phyloP scores from a whole-genome alignment of 2,329 filamentous ascomycete species.

The Scedosporium minutisporum region DNA sequence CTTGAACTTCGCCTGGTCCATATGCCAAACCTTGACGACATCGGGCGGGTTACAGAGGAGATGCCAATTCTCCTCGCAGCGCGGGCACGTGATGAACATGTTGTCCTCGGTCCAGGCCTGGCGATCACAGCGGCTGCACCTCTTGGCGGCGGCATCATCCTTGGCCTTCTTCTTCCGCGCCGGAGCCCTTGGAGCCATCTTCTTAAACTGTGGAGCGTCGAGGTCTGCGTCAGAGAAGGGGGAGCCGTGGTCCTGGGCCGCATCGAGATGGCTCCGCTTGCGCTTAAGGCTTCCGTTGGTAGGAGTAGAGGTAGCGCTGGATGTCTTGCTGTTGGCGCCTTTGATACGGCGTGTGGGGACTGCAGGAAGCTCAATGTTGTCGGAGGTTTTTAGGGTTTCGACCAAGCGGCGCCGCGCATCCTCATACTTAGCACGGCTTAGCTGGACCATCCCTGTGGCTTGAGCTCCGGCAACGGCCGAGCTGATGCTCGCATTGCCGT shows the following conservation, averaged over 20 bases:
- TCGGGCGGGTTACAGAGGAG: conserved; percentile 16
- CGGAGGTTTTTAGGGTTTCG: conserved; percentile 8
- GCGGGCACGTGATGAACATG: conserved; percentile 13
- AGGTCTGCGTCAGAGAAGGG: conserved; percentile 1
- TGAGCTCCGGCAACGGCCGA: neutral
- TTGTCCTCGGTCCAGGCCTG: conserved; percentile 12
- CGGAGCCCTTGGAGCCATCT: conserved; percentile 7
- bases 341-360: conserved; percentile 4
- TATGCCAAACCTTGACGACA: conserved; percentile 8
- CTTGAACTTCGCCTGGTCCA: conserved; percentile 9
- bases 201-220: neutral
- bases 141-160: conserved; percentile 7
- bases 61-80: conserved; percentile 16
- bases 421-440: conserved; percentile 7
- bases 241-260: neutral
- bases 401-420: conserved; percentile 8
- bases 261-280: conserved; percentile 1
- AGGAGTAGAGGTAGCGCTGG: neutral
- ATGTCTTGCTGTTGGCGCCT: neutral
- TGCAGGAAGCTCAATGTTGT: neutral
- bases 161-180: conserved; percentile 10
- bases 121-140: conserved; percentile 15
- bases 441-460: neutral
- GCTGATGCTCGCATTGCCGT: conserved; percentile 7
- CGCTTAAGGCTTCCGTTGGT: neutral